Percentiles rank a stretch among this genome's conserved stretches.
phyloP scores from a whole-genome alignment of 768 basidiomycete genomes.

The Lactifluus volemus region DNA sequence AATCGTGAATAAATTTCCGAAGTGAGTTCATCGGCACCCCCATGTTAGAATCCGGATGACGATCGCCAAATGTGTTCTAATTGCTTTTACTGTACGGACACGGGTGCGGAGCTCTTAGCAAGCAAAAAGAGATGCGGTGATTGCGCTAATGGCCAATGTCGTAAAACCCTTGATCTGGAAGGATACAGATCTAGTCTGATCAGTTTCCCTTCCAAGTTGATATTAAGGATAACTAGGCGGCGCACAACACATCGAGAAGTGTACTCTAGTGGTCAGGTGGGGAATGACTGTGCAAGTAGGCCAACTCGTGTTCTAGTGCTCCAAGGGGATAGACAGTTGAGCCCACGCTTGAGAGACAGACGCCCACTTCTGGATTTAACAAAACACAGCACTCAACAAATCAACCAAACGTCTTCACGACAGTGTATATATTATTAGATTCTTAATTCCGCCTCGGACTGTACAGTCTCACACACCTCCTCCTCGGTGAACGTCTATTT shows the following conservation, averaged over 20 bases:
- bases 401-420: background rate
- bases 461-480: background rate
- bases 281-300: no score
- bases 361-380: no score
- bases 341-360: no score
- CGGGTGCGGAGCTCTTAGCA: background rate
- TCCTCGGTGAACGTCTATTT: background rate
- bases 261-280: no score
- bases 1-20: background rate
- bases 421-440: background rate
- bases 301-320: no score
- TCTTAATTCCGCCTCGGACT: background rate
- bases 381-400: background rate
- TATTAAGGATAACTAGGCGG: no score
- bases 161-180: background rate
- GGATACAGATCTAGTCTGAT: no score
- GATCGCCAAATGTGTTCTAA: background rate
- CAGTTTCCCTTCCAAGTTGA: no score
- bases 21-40: no score
- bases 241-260: no score
- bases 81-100: background rate
- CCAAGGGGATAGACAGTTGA: no score
- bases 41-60: background rate
- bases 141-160: background rate
- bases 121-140: background rate